Evolutionary conservation across 1,284 basidiomycete species (phyloP).

Genomic region (Papiliotrema fonsecae): DNA sequence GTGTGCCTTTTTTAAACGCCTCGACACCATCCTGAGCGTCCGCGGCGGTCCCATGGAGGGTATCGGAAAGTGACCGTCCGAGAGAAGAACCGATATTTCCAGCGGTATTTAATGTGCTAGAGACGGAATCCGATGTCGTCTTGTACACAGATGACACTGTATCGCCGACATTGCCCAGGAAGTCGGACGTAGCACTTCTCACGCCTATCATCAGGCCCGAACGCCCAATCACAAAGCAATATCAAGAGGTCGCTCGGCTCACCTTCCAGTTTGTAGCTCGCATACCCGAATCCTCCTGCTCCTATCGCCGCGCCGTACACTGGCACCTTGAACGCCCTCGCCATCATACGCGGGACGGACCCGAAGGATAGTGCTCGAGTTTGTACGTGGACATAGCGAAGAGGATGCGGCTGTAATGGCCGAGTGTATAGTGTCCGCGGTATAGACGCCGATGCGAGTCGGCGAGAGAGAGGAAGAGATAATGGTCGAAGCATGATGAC

Average conservation of each 20-base stretch:
- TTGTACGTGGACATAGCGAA: slow-evolving; percentile 52
- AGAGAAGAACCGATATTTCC: slow-evolving; percentile 17
- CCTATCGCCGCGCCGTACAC: slow-evolving; percentile 79
- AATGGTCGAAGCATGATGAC: slow-evolving; percentile 16
- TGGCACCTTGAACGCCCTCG: slow-evolving; percentile 76
- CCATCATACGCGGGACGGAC: slow-evolving; percentile 74
- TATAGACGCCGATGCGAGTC: not conserved
- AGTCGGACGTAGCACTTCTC: slow-evolving; percentile 39
- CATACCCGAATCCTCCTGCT: slow-evolving; percentile 83
- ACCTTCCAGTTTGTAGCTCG: slow-evolving; percentile 92
- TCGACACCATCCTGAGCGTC: slow-evolving; percentile 28
- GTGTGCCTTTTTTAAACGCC: slow-evolving; percentile 27
- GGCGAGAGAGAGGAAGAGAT: not conserved
- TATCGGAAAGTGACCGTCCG: slow-evolving; percentile 9
- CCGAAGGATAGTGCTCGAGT: slow-evolving; percentile 68
- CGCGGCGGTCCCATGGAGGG: slow-evolving; percentile 14
- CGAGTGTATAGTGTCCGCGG: slow-evolving; percentile 1
- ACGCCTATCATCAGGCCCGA: slow-evolving; percentile 33
- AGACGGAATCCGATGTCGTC: slow-evolving; percentile 26
- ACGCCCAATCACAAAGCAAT: too few species aligned
- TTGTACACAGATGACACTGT: slow-evolving; percentile 37
- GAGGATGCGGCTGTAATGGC: slow-evolving; percentile 9
- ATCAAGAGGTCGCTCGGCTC: slow-evolving; percentile 37
- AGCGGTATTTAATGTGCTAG: slow-evolving; percentile 23
- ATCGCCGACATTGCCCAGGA: slow-evolving; percentile 31